A percentile compares a stretch with the other conserved stretches of the same genome.
These are phyloP conservation scores for maize (Zea mays) DNA, from an alignment of 176 grass and related monocot species.

Conservation along the genomic window DNA sequence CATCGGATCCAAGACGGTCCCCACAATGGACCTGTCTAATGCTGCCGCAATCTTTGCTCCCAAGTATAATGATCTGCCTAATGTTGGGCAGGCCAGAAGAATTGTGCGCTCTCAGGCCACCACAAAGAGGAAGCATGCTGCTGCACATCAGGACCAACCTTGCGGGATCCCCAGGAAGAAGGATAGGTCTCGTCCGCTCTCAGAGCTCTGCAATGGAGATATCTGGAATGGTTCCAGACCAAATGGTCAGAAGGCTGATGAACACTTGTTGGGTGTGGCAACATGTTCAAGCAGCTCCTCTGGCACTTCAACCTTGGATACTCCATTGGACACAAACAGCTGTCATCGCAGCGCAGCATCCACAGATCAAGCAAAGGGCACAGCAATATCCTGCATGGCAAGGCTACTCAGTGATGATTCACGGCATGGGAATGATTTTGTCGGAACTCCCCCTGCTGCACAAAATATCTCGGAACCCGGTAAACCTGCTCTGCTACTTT, in stretches of 20 bases:
- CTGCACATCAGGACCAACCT: slow-evolving; percentile 40
- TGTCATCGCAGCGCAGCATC: slow-evolving; percentile 19
- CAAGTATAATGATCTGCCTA: slow-evolving; percentile 17
- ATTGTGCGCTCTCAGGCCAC: slow-evolving; percentile 42
- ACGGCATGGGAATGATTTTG: slow-evolving; percentile 39
- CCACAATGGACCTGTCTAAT: not conserved
- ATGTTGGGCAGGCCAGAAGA: slow-evolving; percentile 28
- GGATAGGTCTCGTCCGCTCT: slow-evolving; percentile 58
- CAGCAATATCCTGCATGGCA: slow-evolving; percentile 29
- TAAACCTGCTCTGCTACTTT: slow-evolving; percentile 33
- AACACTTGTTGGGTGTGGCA: not conserved
- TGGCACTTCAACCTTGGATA: slow-evolving; percentile 49
- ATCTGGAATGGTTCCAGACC: slow-evolving; percentile 22
- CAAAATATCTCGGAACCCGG: slow-evolving; percentile 49
- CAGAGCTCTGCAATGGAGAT: slow-evolving; percentile 62
- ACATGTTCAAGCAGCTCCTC: slow-evolving; percentile 47
- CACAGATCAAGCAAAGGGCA: slow-evolving; percentile 33
- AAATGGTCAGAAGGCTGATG: not conserved
- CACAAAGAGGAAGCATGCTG: slow-evolving; percentile 46
- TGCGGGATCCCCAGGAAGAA: slow-evolving; percentile 58
- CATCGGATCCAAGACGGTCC: slow-evolving; percentile 38
- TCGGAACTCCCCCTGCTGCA: slow-evolving; percentile 39
- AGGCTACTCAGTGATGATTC: slow-evolving; percentile 38
- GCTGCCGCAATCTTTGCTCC: not conserved
- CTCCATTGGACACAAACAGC: slow-evolving; percentile 26